These are phyloP conservation scores for Heliamphora exappendiculata DNA, from an alignment of 148 eudicot species.

Conservation along the genomic window DNA sequence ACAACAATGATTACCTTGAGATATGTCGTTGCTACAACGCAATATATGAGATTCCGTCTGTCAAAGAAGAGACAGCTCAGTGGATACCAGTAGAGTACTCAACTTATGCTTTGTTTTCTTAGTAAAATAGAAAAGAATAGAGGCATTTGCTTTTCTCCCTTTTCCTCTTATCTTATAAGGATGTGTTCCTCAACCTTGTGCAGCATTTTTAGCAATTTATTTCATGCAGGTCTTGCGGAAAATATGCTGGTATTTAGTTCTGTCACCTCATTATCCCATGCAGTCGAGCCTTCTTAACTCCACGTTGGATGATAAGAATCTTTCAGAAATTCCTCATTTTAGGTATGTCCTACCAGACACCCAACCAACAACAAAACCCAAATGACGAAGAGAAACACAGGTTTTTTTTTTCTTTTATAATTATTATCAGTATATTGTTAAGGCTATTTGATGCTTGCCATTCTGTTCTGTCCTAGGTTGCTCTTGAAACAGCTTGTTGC, in stretches of 20 bases:
- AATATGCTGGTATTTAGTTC: constrained; percentile 85
- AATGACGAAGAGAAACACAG: background rate
- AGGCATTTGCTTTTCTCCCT: background rate
- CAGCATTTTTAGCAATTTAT: background rate
- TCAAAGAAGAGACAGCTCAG: constrained; percentile 57
- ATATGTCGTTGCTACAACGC: constrained; percentile 74
- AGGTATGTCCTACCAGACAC: constrained; percentile 32
- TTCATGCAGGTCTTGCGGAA: constrained; percentile 61
- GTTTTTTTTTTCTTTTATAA: background rate
- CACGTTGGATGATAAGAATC: constrained; percentile 87
- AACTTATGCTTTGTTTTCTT: background rate
- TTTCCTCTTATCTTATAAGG: background rate
- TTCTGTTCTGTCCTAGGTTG: constrained; percentile 32
- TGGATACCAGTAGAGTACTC: constrained; percentile 64
- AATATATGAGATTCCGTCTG: constrained; percentile 75
- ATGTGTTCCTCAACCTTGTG: background rate
- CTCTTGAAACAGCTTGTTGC: constrained; percentile 83
- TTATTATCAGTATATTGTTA: too few species aligned
- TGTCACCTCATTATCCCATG: constrained; percentile 92
- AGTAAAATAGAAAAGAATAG: background rate
- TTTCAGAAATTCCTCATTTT: constrained; percentile 76
- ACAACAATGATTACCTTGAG: constrained; percentile 70
- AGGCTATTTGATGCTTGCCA: background rate
- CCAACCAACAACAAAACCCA: background rate
- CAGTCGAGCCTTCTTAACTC: constrained; percentile 92